Evolutionary conservation across 345 rosid genomes (phyloP), one percentile per base, ranked within the genome.

Genomic region (Eucalyptus caleyi): DNA sequence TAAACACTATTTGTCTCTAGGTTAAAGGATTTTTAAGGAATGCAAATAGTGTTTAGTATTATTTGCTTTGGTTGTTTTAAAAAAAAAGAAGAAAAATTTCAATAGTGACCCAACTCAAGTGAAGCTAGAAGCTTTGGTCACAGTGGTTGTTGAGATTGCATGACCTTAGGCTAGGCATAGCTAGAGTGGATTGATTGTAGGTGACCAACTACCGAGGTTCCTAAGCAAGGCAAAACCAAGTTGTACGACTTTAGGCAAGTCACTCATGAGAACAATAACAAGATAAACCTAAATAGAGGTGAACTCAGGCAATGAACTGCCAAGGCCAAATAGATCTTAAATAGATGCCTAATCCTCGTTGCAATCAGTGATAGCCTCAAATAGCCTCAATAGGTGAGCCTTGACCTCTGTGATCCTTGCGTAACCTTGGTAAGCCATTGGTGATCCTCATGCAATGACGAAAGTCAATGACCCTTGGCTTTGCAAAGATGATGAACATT

Each of bases 101-200:
- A 26, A 26, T 1, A 11, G 1, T 60, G 67, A 60, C 7, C 65
- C n/a, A 60, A 26, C 67, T 26, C 4, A 60, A 1, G 32, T 60
- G 67, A 60, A 60, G 32, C 4, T 11, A 12, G 67, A 59, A 59
- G n/a, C n/a, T 11, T 27, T 59, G 13, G 67, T 27, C 15, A 26
- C 0, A 3, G 15, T 26, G 26, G 5, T 59, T 11, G n/a, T 59
- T 59, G 67, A 12, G 7, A 0, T 26, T 59, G 67, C n/a, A 60
- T 27, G 65, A 59, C 67, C 65, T 1, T 27, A 59, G n/a, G n/a
- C 65, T 19, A 8, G 24, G 24, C 59, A 19, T 53, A 53, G 59
- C 24, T 3, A 0, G 10, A 53, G 59, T 3, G 59, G 2, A 53
- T 53, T 0, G 0, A 19, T 5, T 5, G 0, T 53, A 53, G 0